Evolutionary conservation across 2,329 filamentous ascomycete species (phyloP), one percentile per base, ranked within the genome.

Genomic region (Aspergillus terreus): DNA sequence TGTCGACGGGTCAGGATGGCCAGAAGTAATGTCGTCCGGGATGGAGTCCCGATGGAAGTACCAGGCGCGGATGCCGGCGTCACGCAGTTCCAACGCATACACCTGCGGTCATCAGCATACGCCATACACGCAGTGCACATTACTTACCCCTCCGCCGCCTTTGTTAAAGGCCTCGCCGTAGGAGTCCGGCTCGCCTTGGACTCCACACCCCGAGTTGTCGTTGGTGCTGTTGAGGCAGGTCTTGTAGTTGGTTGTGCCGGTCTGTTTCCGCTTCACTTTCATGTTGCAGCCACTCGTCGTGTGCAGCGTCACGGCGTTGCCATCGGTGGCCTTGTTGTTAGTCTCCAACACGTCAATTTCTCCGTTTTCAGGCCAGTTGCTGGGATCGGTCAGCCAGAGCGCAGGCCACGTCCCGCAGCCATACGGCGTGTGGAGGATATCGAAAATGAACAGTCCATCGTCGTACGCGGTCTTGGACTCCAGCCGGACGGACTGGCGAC

Each of bases 331-430:
- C 45, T 75, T 66, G 66, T 86, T 85, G 49, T 77, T 76, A 7
- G 81, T 74, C 65, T 85, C 83, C 66, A 86, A 76, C 21, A 85
- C 62, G 63, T 85, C 83, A 54, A 86, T 85, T 66, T 87, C 85
- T 52, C 84, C 84, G 56, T 86, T 76, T 4, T 65, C 59, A 3
- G 85, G 84, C 85, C 84, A 85, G 69, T 84, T 78, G 58, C 64
- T 68, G 1, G 76, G 71, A 63, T 88, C 85, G 0, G 77, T 75
- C 6, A 88, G 73, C 85, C 85, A 88, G 10, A 88, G 75, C 0
- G 85, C 78, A 2, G 83, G 82, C 85, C 82, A 87, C 19, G 78
- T 82, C 3, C 77, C 82, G 61, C 84, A 87, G 40, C 82, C 84
- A 59, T 76, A 81, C 0, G 84, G 84, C 0, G 80, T 81, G 68